Percentiles rank a stretch among this genome's conserved stretches.
Conservation (phyloP, 2,329 filamentous ascomycete genomes). For the Pseudogymnoascus sp. region DNA sequence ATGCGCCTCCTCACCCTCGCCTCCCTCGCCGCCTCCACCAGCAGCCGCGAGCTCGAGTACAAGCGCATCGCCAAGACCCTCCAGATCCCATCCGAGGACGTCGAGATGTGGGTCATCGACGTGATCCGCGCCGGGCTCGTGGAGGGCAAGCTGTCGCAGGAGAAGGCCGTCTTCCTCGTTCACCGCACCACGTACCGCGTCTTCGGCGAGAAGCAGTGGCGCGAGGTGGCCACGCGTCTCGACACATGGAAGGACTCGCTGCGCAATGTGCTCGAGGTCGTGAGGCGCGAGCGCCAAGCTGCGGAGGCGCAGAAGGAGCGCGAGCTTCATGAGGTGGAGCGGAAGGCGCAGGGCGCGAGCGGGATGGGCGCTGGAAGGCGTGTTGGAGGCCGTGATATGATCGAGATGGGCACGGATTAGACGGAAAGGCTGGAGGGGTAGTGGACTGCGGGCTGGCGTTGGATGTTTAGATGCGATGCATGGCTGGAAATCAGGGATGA, state of each 20-base stretch:
- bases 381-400: constrained; percentile 25
- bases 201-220: constrained; percentile 97
- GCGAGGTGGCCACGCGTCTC: constrained; percentile 80
- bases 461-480: not conserved
- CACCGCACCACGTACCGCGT: constrained; percentile 95
- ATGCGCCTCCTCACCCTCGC: constrained; percentile 93
- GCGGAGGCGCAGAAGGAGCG: constrained; percentile 71
- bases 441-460: not conserved
- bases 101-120: constrained; percentile 98
- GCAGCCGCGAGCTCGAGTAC: constrained; percentile 84
- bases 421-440: not conserved
- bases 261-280: constrained; percentile 66
- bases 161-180: constrained; percentile 86
- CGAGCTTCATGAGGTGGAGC: constrained; percentile 63
- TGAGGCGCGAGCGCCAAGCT: constrained; percentile 73
- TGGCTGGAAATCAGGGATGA: not conserved
- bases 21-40: constrained; percentile 74
- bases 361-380: constrained; percentile 38
- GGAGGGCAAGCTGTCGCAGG: constrained; percentile 91
- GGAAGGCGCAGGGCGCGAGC: constrained; percentile 39
- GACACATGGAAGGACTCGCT: constrained; percentile 87
- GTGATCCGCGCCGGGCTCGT: constrained; percentile 92
- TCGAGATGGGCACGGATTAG: constrained; percentile 30
- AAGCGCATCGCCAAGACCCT: constrained; percentile 74
- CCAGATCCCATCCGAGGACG: constrained; percentile 72